Percentiles rank a stretch among this genome's conserved stretches.
phyloP scores from a whole-genome alignment of 306 rosid genomes.

The Lathyrus tuberosus region DNA sequence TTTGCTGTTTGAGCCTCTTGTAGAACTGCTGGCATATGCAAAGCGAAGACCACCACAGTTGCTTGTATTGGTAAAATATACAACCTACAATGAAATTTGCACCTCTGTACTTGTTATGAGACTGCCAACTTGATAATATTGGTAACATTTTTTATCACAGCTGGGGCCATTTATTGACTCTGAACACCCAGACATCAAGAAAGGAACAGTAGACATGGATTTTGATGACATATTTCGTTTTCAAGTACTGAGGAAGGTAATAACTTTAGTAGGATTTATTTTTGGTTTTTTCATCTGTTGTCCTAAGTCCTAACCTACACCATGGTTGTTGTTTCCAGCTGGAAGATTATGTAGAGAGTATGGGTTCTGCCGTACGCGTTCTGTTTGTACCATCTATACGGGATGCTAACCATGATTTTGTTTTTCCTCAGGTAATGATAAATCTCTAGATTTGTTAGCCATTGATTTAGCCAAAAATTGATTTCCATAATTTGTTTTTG shows the following conservation, averaged over 20 bases:
- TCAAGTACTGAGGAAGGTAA: conserved; percentile 81
- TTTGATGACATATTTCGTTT: conserved; percentile 76
- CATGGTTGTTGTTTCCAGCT: conserved; percentile 49
- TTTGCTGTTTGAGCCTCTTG: conserved; percentile 83
- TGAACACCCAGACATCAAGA: conserved; percentile 87
- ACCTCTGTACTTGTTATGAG: background rate
- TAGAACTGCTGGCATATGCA: conserved; percentile 82
- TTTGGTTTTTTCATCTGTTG: conserved; percentile 2
- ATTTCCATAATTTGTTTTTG: conserved; percentile 43
- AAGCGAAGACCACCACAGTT: conserved; percentile 78
- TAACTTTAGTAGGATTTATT: background rate
- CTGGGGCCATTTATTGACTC: conserved; percentile 93
- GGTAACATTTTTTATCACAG: conserved; percentile 53
- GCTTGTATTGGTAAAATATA: conserved; percentile 69
- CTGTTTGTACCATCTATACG: conserved; percentile 84
- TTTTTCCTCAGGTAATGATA: conserved; percentile 85
- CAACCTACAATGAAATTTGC: conserved; percentile 32
- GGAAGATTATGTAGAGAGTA: conserved; percentile 68
- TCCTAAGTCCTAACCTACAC: conserved; percentile 36
- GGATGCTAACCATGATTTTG: conserved; percentile 86
- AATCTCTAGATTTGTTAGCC: conserved; percentile 26
- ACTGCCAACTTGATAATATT: conserved; percentile 31
- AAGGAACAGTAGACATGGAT: conserved; percentile 67
- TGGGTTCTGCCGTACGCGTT: conserved; percentile 70
- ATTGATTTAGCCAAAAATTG: conserved; percentile 24